These are phyloP conservation scores for Vitis rotundifolia DNA, from an alignment of 164 flowering plant genomes.

Conservation along the genomic window DNA sequence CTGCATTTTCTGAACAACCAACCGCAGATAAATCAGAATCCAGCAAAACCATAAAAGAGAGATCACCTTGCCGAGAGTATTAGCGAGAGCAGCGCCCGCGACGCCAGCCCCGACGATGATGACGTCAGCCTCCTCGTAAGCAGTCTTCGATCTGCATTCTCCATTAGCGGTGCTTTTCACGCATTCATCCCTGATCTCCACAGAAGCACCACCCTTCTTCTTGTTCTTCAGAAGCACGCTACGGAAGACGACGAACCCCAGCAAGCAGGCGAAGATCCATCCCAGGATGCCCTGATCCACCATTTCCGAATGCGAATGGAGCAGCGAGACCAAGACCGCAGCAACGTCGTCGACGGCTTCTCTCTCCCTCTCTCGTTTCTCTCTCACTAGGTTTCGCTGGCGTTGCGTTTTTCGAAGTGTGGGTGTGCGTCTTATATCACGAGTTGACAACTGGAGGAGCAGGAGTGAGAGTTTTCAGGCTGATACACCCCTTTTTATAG, in stretches of 20 bases:
- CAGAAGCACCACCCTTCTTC: background rate
- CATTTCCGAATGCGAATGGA: constrained; percentile 7
- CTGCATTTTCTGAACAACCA: no score
- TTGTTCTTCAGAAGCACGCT: background rate
- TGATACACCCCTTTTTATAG: no score
- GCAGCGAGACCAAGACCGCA: background rate
- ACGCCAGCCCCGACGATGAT: constrained; percentile 94
- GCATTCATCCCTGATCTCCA: constrained; percentile 8
- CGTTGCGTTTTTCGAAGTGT: background rate
- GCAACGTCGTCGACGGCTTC: background rate
- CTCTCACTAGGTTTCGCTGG: constrained; percentile 4
- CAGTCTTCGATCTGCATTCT: constrained; percentile 34
- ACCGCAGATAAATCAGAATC: background rate
- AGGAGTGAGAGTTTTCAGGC: no score
- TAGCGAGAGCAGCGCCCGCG: constrained; percentile 91
- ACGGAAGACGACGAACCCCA: constrained; percentile 18
- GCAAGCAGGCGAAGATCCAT: constrained; percentile 19
- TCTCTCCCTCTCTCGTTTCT: background rate
- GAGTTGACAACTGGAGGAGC: no score
- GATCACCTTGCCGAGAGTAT: constrained; percentile 83
- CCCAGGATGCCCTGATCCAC: constrained; percentile 24
- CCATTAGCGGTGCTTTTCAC: constrained; percentile 14
- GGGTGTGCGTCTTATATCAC: no score
- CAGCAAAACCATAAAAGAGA: background rate
- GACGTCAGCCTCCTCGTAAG: constrained; percentile 45